Evolutionary conservation across 177 flowering plant genomes (phyloP), one percentile per base, ranked within the genome.

Genomic region (Tripterygium wilfordii): DNA sequence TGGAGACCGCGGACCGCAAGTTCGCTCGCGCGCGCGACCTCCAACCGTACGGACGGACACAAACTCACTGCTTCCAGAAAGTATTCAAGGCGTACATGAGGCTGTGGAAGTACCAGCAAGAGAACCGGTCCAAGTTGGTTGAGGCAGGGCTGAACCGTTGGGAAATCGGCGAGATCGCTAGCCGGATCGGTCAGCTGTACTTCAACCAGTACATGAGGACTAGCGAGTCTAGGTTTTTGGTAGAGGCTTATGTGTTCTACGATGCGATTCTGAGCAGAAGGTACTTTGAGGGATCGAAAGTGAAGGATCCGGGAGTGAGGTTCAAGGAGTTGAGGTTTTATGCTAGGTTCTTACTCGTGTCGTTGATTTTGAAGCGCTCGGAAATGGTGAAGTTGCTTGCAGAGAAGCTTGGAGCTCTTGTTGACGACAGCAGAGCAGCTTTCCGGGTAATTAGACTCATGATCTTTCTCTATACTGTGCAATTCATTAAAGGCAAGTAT

Each of bases 121-220:
- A 78, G 76, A 63, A 83, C 53, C 70, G 97, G 48, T 23, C 55
- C 12, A 68, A 53, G 54, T 78, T 89, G n/a, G 78, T 82, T n/a
- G 77, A 64, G 43, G 56, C 82, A 21, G 97, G 97, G 2, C 67
- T 89, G 14, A 78, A 79, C 60, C 74, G 97, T 15, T 82, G 88
- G 90, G 95, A 89, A 42, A 89, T 89, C 47, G 97, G 97, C 16
- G 97, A 89, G 71, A 86, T 89, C 74, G 95, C 97, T 8, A 80
- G 88, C 36, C 74, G 95, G 54, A 89, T 89, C 62, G 97, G 92
- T 15, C 97, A 89, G 76, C 78, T 89, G 6, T 89, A 89, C 64
- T 89, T 70, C 65, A 70, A 67, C 10, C 97, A 83, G 83, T 89
- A 89, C 57, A 65, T 72, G 77, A 61, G 90, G 71, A 82, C 79